Evolutionary conservation across 1,139 yeast species (phyloP), one percentile per base, ranked within the genome.

Genomic region (Yamadazyma dushanensis): DNA sequence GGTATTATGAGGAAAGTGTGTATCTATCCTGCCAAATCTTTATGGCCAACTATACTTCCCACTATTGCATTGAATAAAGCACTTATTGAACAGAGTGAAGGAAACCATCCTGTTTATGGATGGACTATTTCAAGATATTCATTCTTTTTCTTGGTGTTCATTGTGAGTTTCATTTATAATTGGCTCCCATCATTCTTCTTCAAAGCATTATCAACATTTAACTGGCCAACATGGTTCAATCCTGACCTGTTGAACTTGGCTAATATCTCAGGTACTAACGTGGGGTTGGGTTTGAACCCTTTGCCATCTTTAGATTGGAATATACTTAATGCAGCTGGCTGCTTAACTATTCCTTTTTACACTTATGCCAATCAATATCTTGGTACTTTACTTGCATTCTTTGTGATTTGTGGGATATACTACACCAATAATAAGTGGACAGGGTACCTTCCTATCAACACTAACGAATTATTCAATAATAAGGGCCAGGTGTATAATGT

Each of bases 21-120:
- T 50, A 61, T 70, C 8, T 69, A 69, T 43, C 76, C 76, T 1
- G 60, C 61, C 18, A 69, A 65, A 43, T 62, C 76, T 0, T 42
- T 70, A 13, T 70, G 76, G 76, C 76, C 76, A 8, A 66, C 75
- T 0, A 57, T 69, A 8, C 50, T 70, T 26, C 76, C 76, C 3
- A 66, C 71, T 0, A 60, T 70, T 34, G 74, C 75, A 1, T 57
- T 70, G 30, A 70, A 70, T 42, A 49, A 64, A 35, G 75, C 76
- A 1, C 59, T 70, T 38, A 61, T 68, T 57, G 56, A 58, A 26
- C 53, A 54, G 26, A 66, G 62, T 16, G 54, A 47, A 6, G 53
- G 54, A 15, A 47, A 49, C 11, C 45, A 40, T 13, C 34, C 47
- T 5, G 54, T 66, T 9, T 53, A 67, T 42, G 75, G 75, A 5